A percentile compares a stretch with the other conserved stretches of the same genome.
phyloP scores from a whole-genome alignment of 164 flowering plant species.

The Magnolia officinalis region DNA sequence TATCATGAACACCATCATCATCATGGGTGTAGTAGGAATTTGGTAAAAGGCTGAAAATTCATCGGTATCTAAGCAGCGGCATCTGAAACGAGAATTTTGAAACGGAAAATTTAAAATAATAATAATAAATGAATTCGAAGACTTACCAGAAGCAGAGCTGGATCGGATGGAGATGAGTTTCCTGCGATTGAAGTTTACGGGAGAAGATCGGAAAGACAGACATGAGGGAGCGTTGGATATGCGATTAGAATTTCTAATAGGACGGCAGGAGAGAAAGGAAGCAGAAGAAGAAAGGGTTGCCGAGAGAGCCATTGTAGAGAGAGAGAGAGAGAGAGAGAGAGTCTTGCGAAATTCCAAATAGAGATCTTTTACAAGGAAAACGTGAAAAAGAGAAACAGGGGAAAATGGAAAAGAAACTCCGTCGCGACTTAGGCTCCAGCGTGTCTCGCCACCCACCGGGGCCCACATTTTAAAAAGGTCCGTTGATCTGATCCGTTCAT shows the following conservation, averaged over 20 bases:
- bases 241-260: neutral
- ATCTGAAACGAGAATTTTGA: too few relatives aligned
- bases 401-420: too few relatives aligned
- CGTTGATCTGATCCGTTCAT: too few relatives aligned
- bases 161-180: slow-evolving; percentile 5
- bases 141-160: slow-evolving; percentile 8
- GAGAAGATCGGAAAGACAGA: neutral
- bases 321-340: neutral
- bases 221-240: neutral
- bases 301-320: neutral
- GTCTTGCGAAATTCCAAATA: neutral
- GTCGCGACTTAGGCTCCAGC: too few relatives aligned
- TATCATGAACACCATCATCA: too few relatives aligned
- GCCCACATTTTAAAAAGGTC: too few relatives aligned
- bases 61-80: too few relatives aligned
- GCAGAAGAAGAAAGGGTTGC: neutral
- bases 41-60: too few relatives aligned
- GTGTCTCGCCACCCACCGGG: too few relatives aligned
- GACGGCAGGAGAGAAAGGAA: slow-evolving; percentile 1
- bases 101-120: too few relatives aligned
- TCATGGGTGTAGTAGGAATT: too few relatives aligned
- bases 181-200: neutral
- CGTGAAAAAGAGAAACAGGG: neutral
- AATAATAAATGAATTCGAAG: neutral
- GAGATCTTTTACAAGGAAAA: neutral